Conservation (phyloP, 202 grass and related monocot genomes). For the Zizania palustris region DNA sequence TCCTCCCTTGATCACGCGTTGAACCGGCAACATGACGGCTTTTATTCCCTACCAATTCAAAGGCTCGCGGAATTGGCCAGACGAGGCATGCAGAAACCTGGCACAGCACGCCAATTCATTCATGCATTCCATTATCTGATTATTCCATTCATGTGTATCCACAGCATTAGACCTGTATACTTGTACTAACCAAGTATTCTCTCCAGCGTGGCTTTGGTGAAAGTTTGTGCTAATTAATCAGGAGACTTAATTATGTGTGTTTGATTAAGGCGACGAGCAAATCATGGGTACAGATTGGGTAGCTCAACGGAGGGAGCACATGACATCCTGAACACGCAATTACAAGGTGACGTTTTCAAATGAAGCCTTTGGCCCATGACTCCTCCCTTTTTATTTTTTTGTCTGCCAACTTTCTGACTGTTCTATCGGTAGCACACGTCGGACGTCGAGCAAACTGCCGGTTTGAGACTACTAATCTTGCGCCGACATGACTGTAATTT, state of each 20-base stretch:
- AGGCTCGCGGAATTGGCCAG: constrained; percentile 32
- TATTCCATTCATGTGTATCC: background rate
- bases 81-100: constrained; percentile 46
- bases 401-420: background rate
- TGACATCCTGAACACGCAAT: constrained; percentile 15
- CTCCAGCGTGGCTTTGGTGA: background rate
- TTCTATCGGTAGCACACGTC: background rate
- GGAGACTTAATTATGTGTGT: background rate
- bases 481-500: constrained; percentile 15
- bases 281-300: constrained; percentile 14
- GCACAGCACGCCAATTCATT: constrained; percentile 39
- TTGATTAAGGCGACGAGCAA: background rate
- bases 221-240: background rate
- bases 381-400: background rate
- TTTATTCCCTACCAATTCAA: constrained; percentile 35
- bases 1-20: constrained; percentile 22
- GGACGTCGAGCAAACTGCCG: constrained; percentile 27
- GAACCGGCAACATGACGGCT: constrained; percentile 33
- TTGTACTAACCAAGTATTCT: background rate
- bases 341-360: constrained; percentile 8
- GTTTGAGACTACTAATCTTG: constrained; percentile 19
- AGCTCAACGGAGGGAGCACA: background rate
- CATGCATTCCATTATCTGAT: constrained; percentile 26
- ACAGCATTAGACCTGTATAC: background rate
- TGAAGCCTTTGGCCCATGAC: background rate